phyloP scores from a whole-genome alignment of 345 rosid species.

The Erodium maritimum region DNA sequence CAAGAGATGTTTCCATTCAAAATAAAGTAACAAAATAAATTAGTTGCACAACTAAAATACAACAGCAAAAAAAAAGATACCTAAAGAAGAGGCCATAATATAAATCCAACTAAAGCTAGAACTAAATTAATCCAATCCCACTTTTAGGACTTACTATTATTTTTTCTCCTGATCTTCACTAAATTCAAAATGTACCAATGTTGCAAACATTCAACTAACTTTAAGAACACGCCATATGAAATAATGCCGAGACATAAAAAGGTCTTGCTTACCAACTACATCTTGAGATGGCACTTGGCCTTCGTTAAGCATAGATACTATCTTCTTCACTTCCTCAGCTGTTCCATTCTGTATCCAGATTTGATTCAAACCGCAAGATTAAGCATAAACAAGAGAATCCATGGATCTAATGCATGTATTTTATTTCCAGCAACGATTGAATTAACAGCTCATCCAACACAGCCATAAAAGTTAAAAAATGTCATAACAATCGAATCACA shows the following conservation, averaged over 20 bases:
- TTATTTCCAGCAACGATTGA: no score
- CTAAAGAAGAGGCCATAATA: neutral
- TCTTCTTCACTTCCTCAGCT: slow-evolving; percentile 81
- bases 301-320: slow-evolving; percentile 51
- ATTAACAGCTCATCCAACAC: no score
- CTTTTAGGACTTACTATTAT: neutral
- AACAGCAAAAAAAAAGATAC: no score
- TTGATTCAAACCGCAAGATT: slow-evolving; percentile 3
- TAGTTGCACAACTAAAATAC: neutral
- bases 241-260: no score
- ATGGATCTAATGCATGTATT: neutral
- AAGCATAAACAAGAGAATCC: neutral
- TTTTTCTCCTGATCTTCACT: neutral
- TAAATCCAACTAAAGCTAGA: no score
- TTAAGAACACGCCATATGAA: no score
- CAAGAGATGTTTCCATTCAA: neutral
- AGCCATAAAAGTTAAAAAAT: no score
- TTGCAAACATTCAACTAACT: neutral
- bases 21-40: neutral
- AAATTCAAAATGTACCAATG: neutral
- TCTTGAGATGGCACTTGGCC: slow-evolving; percentile 63
- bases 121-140: neutral
- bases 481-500: no score
- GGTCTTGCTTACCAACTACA: slow-evolving; percentile 75
- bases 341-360: slow-evolving; percentile 57